Conservation (phyloP, 305 asterid genomes). For the Petunia hybrid region DNA sequence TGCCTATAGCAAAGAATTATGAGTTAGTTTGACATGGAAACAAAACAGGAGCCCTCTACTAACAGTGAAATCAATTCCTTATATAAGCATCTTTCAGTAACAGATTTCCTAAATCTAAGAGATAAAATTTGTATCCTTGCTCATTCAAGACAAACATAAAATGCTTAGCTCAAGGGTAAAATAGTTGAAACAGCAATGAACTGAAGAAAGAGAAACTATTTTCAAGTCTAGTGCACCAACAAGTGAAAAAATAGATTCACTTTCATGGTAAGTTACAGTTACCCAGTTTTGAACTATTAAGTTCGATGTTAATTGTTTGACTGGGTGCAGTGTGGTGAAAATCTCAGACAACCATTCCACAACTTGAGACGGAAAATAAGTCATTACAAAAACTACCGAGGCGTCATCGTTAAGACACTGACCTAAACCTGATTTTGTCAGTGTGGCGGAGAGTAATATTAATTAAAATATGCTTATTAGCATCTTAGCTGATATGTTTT, state of each 20-base stretch:
- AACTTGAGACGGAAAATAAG: background rate
- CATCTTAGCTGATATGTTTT: background rate
- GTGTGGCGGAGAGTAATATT: background rate
- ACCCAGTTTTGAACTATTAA: background rate
- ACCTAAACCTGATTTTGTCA: background rate
- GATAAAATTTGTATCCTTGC: background rate
- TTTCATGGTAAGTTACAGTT: background rate
- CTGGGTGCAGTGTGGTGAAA: background rate
- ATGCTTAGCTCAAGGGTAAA: background rate
- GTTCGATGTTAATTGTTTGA: background rate
- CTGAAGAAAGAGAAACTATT: slow-evolving; percentile 1
- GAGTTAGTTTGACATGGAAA: slow-evolving; percentile 4
- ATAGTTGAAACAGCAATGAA: background rate
- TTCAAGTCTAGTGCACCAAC: background rate
- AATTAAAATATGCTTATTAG: background rate
- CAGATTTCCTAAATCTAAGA: background rate
- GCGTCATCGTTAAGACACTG: background rate
- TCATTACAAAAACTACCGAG: background rate
- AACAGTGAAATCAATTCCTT: background rate
- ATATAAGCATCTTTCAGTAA: background rate
- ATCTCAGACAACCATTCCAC: slow-evolving; percentile 3
- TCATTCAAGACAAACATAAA: background rate
- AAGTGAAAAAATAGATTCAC: background rate
- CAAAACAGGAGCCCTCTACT: background rate
- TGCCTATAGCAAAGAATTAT: slow-evolving; percentile 44